A percentile compares a stretch with the other conserved stretches of the same genome.
Evolutionary conservation across 495 filamentous ascomycete species (phyloP).

Genomic region (Monascus purpureus): DNA sequence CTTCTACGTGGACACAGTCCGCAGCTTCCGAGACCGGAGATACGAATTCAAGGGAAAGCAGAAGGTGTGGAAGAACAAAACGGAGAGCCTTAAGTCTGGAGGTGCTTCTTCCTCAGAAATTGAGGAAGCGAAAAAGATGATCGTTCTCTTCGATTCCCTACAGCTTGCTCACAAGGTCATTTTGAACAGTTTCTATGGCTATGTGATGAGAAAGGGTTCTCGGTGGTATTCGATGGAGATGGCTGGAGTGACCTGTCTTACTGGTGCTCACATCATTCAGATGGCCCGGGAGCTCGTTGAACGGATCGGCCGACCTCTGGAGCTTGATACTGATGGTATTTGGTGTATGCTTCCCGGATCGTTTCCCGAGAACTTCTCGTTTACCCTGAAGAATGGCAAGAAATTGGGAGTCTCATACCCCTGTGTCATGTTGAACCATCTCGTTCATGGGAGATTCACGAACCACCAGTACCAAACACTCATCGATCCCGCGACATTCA

Average conservation of each 20-base stretch:
- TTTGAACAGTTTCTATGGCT: slow-evolving; percentile 97
- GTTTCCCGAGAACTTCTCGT: slow-evolving; percentile 93
- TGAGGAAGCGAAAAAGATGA: slow-evolving; percentile 97
- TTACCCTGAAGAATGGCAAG: slow-evolving; percentile 88
- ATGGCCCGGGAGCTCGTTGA: slow-evolving; percentile 92
- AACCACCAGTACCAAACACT: slow-evolving; percentile 95
- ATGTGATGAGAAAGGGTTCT: slow-evolving; percentile 98
- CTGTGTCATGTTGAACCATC: slow-evolving; percentile 98
- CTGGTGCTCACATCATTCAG: slow-evolving; percentile 93
- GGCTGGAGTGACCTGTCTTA: slow-evolving; percentile 96
- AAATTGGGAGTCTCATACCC: slow-evolving; percentile 92
- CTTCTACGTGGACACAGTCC: slow-evolving; percentile 96
- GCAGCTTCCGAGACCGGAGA: slow-evolving; percentile 84
- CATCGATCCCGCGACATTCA: slow-evolving; percentile 61
- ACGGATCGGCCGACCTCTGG: slow-evolving; percentile 79
- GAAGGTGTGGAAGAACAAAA: slow-evolving; percentile 97
- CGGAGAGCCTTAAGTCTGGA: slow-evolving; percentile 66
- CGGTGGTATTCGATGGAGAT: slow-evolving; percentile 99
- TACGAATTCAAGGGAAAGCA: slow-evolving; percentile 98
- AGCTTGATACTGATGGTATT: slow-evolving; percentile 99
- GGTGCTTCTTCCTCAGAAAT: slow-evolving; percentile 67
- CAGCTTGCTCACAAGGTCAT: slow-evolving; percentile 99
- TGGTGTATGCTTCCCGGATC: slow-evolving; percentile 98
- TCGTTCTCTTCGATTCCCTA: slow-evolving; percentile 86
- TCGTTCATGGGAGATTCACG: slow-evolving; percentile 89